Conservation (phyloP, 805 yeast genomes). For the Millerozyma miso region DNA sequence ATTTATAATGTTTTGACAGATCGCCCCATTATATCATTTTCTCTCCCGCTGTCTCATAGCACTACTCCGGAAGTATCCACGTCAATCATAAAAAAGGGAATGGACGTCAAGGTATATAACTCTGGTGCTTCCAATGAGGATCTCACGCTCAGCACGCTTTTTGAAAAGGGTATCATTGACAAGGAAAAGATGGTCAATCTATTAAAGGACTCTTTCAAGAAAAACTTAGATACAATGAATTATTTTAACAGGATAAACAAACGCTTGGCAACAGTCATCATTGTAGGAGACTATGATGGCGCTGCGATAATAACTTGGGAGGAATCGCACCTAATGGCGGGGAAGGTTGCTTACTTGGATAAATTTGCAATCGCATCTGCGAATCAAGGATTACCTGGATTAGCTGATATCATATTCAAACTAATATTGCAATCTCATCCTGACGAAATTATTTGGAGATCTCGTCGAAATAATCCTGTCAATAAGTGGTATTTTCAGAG, state of each 20-base stretch:
- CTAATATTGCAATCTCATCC: conserved; percentile 67
- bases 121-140: conserved; percentile 22
- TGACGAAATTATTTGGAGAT: conserved; percentile 82
- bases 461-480: conserved; percentile 80
- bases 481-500: conserved; percentile 98
- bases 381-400: conserved; percentile 87
- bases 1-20: conserved; percentile 89
- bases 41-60: conserved; percentile 63
- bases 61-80: conserved; percentile 65
- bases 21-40: conserved; percentile 84
- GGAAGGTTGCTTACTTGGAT: conserved; percentile 72
- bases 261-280: conserved; percentile 67
- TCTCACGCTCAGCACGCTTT: conserved; percentile 38
- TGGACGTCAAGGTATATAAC: conserved; percentile 47
- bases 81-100: conserved; percentile 75
- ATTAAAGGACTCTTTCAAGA: conserved; percentile 77
- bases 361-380: conserved; percentile 85
- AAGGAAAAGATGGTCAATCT: conserved; percentile 53
- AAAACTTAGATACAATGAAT: conserved; percentile 57
- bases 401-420: conserved; percentile 91
- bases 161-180: conserved; percentile 43
- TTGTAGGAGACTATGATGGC: conserved; percentile 94
- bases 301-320: conserved; percentile 93
- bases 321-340: conserved; percentile 10
- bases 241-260: conserved; percentile 65